Conservation (phyloP, 1,284 basidiomycete genomes). For the Apiotrichum gamsii region DNA sequence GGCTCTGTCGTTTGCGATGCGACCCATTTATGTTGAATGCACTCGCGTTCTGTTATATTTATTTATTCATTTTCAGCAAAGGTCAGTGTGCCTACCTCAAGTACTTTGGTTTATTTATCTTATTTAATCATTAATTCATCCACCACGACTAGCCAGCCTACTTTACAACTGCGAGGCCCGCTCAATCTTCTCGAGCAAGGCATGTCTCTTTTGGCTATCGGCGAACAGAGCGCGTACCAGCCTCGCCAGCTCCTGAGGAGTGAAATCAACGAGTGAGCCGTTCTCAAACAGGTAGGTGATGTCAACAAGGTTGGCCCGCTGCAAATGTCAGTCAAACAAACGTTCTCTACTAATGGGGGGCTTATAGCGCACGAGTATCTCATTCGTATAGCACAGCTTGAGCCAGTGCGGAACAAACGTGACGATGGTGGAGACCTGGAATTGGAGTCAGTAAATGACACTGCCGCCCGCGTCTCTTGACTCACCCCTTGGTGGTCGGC, state of each 20-base stretch:
- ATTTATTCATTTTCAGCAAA: no score
- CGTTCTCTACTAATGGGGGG: no score
- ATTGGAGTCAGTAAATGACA: constrained; percentile 5
- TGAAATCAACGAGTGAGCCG: constrained; percentile 85
- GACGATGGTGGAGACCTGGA: constrained; percentile 31
- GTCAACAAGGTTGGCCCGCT: constrained; percentile 75
- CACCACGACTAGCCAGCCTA: no score
- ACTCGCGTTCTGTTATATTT: no score
- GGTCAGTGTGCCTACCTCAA: no score
- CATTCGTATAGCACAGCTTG: constrained; percentile 86
- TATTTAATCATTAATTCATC: no score
- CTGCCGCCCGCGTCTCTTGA: neutral
- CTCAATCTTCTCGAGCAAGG: constrained; percentile 34
- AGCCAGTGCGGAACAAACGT: constrained; percentile 82
- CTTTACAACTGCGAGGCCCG: no score
- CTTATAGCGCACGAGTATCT: constrained; percentile 68
- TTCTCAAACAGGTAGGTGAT: constrained; percentile 89
- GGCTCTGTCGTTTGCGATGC: no score
- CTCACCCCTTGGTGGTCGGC: constrained; percentile 13
- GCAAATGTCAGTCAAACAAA: neutral
- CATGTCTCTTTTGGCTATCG: constrained; percentile 68
- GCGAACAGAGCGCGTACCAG: constrained; percentile 85
- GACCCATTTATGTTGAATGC: no score
- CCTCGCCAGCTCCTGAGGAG: constrained; percentile 70
- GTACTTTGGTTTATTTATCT: no score